Evolutionary conservation across 2,329 filamentous ascomycete species (phyloP), one percentile per base, ranked within the genome.

Genomic region (Malbranchea cinnamomea): DNA sequence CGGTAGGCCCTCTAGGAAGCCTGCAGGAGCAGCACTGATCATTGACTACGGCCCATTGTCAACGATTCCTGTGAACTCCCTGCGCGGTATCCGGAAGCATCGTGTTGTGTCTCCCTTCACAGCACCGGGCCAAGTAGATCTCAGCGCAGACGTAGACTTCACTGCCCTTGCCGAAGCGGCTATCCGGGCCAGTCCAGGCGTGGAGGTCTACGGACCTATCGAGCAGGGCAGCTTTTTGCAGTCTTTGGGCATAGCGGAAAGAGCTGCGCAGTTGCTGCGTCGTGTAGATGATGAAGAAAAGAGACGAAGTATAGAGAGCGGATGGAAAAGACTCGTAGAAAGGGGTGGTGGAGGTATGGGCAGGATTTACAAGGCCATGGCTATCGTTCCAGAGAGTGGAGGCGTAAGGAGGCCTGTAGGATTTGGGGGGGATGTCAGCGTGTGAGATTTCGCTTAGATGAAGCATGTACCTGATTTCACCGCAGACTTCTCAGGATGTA

Each of bases 111-210:
- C 74, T 13, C 83, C 89, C 3, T 83, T 98, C 45, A 65, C 69
- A 1, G 64, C 71, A 4, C 80, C 89, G 0, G 89, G 89, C 0
- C 68, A 77, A 15, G 84, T 91, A 2, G 89, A 98, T 49, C 63
- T 98, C 13, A 84, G 76, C 41, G 87, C 81, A 1, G 87, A 98
- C 48, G 89, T 98, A 1, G 89, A 98, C 53, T 98, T 98, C 49
- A 69, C 71, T 0, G 83, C 78, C 7, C 60, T 98, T 1, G 85
- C 84, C 0, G 85, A 95, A 49, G 67, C 78, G 1, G 85, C 85
- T 0, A 66, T 81, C 26, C 60, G 68, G 22, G 79, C 80, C 0
- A 85, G 77, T 40, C 68, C 75, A 1, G 78, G 75, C 2, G 74
- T 95, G 3, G 89, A 98, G 54, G 81, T 93, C 5, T 85, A 95